Conservation (phyloP, 2,329 filamentous ascomycete genomes). For the Cladophialophora immunda region DNA sequence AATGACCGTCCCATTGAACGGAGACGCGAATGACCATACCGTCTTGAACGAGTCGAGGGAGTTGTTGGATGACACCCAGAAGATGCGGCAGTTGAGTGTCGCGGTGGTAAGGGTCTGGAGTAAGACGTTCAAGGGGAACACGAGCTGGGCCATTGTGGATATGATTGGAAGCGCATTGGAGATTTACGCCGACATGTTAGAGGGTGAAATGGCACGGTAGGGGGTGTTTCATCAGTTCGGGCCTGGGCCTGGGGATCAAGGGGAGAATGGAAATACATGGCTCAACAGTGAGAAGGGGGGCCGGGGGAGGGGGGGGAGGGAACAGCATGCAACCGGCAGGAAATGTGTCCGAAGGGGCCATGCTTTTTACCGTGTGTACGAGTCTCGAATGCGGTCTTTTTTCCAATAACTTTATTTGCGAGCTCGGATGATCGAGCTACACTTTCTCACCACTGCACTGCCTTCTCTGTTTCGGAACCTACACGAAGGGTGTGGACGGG, state of each 20-base stretch:
- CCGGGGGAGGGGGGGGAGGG: too few species aligned
- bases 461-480: too few species aligned
- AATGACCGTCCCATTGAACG: slow-evolving; percentile 49
- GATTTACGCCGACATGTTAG: slow-evolving; percentile 56
- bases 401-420: neutral
- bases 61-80: slow-evolving; percentile 53
- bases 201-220: slow-evolving; percentile 41
- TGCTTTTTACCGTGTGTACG: neutral
- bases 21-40: slow-evolving; percentile 36
- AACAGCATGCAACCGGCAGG: neutral
- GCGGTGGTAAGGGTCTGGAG: slow-evolving; percentile 60
- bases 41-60: slow-evolving; percentile 44
- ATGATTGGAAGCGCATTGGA: slow-evolving; percentile 57
- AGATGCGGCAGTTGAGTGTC: slow-evolving; percentile 56
- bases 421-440: neutral
- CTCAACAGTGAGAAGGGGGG: neutral
- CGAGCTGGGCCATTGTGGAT: slow-evolving; percentile 60
- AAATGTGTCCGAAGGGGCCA: too few species aligned
- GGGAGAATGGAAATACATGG: slow-evolving; percentile 1
- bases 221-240: neutral
- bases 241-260: too few species aligned
- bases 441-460: neutral
- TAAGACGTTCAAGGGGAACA: slow-evolving; percentile 59
- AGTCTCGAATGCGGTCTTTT: neutral
- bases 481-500: too few species aligned